phyloP scores from a whole-genome alignment of 1,284 basidiomycete genomes.

The Rhodotorula sp. region DNA sequence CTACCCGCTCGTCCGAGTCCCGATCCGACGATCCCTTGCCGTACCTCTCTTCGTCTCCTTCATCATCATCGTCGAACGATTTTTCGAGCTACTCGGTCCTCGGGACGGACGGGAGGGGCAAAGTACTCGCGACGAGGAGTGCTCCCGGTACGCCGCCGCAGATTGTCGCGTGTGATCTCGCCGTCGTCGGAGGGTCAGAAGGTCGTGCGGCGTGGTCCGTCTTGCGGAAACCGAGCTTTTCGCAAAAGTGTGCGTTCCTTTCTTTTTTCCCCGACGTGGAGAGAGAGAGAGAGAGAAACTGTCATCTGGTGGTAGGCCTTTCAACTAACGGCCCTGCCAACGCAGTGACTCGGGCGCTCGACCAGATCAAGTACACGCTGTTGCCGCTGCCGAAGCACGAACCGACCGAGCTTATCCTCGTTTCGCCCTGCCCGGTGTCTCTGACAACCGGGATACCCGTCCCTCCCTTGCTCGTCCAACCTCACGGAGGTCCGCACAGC shows the following conservation, averaged over 20 bases:
- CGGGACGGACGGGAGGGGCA: slow-evolving; percentile 56
- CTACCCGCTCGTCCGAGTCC: not conserved
- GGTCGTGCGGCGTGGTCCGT: slow-evolving; percentile 14
- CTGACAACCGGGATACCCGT: slow-evolving; percentile 42
- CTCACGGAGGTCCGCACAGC: slow-evolving; percentile 69
- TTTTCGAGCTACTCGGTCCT: slow-evolving; percentile 60
- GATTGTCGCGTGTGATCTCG: slow-evolving; percentile 14
- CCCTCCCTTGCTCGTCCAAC: slow-evolving; percentile 56
- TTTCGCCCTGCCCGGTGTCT: slow-evolving; percentile 50
- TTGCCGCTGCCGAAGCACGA: slow-evolving; percentile 42
- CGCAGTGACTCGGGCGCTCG: slow-evolving; percentile 21
- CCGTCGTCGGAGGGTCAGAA: not conserved
- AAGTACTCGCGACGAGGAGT: slow-evolving; percentile 59
- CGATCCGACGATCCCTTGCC: slow-evolving; percentile 7
- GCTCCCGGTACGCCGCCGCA: slow-evolving; percentile 47
- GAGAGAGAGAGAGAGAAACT: too few relatives aligned
- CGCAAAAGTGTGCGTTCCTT: slow-evolving; percentile 11
- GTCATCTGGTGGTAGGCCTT: not conserved
- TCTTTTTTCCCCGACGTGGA: not conserved
- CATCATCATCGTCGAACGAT: too few relatives aligned
- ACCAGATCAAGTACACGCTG: slow-evolving; percentile 19
- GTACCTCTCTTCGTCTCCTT: slow-evolving; percentile 5
- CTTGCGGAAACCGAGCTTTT: not conserved
- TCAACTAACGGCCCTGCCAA: not conserved
- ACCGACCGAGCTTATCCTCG: slow-evolving; percentile 59